Base-by-base conservation (phyloP, 2,329 filamentous ascomycete genomes). In the Penicillium crustosum region DNA sequence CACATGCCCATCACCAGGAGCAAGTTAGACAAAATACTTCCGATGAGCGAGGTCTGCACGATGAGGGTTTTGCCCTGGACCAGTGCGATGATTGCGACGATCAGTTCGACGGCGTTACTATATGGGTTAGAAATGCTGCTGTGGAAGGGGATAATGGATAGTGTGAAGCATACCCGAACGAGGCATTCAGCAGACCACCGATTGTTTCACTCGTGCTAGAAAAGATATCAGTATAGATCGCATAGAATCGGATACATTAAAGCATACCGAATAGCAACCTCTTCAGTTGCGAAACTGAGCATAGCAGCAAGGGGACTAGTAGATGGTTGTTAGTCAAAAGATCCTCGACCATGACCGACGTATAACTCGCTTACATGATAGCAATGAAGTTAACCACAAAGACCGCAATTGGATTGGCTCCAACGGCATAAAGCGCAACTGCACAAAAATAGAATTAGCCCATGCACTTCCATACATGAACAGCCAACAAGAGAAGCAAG, bases 341-440 rank as follows among this genome's bases (percentile, higher is more conserved):
- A 15, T 39, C 49, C 21, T n/a, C 19, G 13, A 29, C 12, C 52
- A n/a, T 27, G 2, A 4, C 12, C 12, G 9, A 3, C 31, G 39
- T 29, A 5, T 19, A n/a, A 17, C 17, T 17, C 21, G 21, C 70
- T 49, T 66, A 75, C 73, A 97, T 88, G 66, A 97, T 96, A 60
- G 93, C 93, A 62, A 97, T 84, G 69, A 97, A 97, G 78, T 97
- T 97, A 75, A 97, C 84, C 55, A 93, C 85, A 69, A 97, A 97
- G 47, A 94, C 80, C 21, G 82, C 83, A 57, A 89, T 81, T 3
- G 82, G 79, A 68, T 83, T 80, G 51, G 89, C 77, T 12, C 78
- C 63, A 19, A 86, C 77, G 69, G 88, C 91, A 67, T 90, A 85
- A 52, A 93, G 73, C 2, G 84, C 89, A 67, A 96, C 73, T 75